These are phyloP conservation scores for Drechmeria coniospora DNA, from an alignment of 2,329 filamentous ascomycete genomes.

Conservation along the genomic window DNA sequence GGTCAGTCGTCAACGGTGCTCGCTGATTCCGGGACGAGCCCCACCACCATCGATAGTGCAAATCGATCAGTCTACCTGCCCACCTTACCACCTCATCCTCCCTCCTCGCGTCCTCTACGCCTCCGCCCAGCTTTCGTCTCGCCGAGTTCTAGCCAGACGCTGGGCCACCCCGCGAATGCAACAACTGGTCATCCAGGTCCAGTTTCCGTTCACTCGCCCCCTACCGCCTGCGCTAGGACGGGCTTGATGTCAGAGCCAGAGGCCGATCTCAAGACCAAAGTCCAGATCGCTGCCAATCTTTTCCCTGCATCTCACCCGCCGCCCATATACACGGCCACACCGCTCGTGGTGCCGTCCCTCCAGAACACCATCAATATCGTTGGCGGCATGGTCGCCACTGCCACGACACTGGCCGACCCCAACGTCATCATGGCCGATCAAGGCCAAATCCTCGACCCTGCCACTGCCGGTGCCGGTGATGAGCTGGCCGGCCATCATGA, in stretches of 20 bases:
- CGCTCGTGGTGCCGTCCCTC: slow-evolving; percentile 32
- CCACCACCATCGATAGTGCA: no score
- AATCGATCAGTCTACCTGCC: no score
- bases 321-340: slow-evolving; percentile 28
- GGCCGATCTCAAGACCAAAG: slow-evolving; percentile 25
- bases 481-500: slow-evolving; percentile 19
- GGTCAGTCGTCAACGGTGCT: no score
- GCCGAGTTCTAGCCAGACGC: no score
- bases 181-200: no score
- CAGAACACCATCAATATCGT: slow-evolving; percentile 36
- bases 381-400: slow-evolving; percentile 28
- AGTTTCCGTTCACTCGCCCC: slow-evolving; percentile 5
- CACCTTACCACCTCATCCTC: no score
- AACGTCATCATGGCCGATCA: slow-evolving; percentile 12
- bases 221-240: slow-evolving; percentile 4
- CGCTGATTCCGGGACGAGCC: no score
- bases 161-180: no score
- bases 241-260: slow-evolving; percentile 28
- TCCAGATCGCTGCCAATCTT: slow-evolving; percentile 37
- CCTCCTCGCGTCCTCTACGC: no score
- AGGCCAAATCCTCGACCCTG: slow-evolving; percentile 15
- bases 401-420: slow-evolving; percentile 7
- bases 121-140: no score
- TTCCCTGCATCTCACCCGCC: slow-evolving; percentile 35
- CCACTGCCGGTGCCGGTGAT: slow-evolving; percentile 16